Percentiles rank a stretch among this genome's conserved stretches.
phyloP scores from a whole-genome alignment of 108 stramenopile species.

The Fragilaria radians region DNA sequence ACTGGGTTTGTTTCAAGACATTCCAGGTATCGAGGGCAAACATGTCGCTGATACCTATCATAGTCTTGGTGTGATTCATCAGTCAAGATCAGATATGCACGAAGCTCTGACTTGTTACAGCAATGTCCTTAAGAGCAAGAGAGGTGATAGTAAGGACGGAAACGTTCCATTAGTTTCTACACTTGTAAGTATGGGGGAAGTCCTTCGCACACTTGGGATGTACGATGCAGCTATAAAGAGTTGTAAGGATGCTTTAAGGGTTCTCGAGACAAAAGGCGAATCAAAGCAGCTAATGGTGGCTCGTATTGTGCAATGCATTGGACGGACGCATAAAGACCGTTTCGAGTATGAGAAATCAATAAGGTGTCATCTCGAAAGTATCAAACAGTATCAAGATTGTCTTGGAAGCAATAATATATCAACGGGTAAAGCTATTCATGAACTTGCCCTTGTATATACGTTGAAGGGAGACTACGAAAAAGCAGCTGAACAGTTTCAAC shows the following conservation, averaged over 20 bases:
- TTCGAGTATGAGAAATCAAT: conserved; percentile 29
- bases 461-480: conserved; percentile 1
- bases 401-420: background rate
- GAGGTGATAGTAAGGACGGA: conserved; percentile 15
- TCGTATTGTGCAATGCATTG: conserved; percentile 32
- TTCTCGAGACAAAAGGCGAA: conserved; percentile 14
- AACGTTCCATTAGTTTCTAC: conserved; percentile 25
- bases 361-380: conserved; percentile 24
- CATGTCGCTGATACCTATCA: conserved; percentile 41
- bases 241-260: conserved; percentile 33
- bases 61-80: conserved; percentile 31
- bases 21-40: conserved; percentile 28
- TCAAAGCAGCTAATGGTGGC: conserved; percentile 18
- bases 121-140: conserved; percentile 23
- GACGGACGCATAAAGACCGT: conserved; percentile 27
- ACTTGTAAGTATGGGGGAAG: conserved; percentile 23
- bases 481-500: background rate
- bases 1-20: conserved; percentile 13
- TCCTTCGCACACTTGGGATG: conserved; percentile 27
- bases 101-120: conserved; percentile 26
- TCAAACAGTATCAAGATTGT: background rate
- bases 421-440: background rate
- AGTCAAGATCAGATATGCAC: conserved; percentile 26
- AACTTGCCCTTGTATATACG: background rate
- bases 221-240: conserved; percentile 33